These are phyloP conservation scores for Chaetoceros tenuissimus DNA, from an alignment of 108 stramenopile species.

Conservation along the genomic window DNA sequence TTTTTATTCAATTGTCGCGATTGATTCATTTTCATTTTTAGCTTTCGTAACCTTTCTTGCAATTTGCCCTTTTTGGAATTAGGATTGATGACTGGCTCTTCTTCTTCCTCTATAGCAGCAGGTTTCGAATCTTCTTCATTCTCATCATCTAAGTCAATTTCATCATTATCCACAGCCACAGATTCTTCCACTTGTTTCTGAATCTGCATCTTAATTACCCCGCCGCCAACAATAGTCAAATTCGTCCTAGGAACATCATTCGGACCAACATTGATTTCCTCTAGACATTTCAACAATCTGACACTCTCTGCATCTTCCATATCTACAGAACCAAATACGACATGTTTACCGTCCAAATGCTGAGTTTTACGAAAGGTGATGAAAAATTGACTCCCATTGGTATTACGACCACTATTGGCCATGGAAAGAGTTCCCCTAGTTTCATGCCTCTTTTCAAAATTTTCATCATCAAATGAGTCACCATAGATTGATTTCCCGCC, in stretches of 20 bases:
- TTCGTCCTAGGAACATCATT: slow-evolving; percentile 37
- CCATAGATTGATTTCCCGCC: slow-evolving; percentile 66
- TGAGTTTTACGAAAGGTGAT: slow-evolving; percentile 65
- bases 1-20: slow-evolving; percentile 74
- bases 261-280: slow-evolving; percentile 48
- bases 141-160: slow-evolving; percentile 32
- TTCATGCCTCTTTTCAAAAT: slow-evolving; percentile 53
- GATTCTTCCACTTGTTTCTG: slow-evolving; percentile 11
- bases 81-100: slow-evolving; percentile 31
- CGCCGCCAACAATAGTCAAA: slow-evolving; percentile 50
- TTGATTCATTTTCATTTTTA: slow-evolving; percentile 84
- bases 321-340: slow-evolving; percentile 85
- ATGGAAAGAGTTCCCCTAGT: slow-evolving; percentile 67
- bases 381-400: slow-evolving; percentile 89
- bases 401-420: slow-evolving; percentile 84
- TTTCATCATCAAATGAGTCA: slow-evolving; percentile 77
- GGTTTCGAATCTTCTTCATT: slow-evolving; percentile 17
- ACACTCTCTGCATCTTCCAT: slow-evolving; percentile 59
- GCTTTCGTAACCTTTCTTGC: slow-evolving; percentile 52
- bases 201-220: slow-evolving; percentile 24
- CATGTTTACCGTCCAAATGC: slow-evolving; percentile 88
- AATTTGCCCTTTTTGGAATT: slow-evolving; percentile 39
- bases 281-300: slow-evolving; percentile 60
- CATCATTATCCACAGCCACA: slow-evolving; percentile 20
- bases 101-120: slow-evolving; percentile 6